Evolutionary conservation across 108 stramenopile genomes (phyloP).

Genomic region (Chaetoceros muelleri): DNA sequence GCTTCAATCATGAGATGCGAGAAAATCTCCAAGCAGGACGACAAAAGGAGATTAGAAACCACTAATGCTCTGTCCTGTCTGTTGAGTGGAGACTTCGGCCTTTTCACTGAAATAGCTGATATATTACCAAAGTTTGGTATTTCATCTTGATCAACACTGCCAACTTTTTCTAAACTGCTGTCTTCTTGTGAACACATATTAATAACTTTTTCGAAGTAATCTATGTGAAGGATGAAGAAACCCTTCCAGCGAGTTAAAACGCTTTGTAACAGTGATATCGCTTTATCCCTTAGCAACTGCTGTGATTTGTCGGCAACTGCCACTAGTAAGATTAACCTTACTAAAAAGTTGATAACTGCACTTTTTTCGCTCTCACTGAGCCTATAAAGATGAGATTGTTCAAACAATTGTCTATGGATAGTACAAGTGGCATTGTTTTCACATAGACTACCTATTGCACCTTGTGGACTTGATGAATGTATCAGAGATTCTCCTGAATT

Average conservation of each 20-base stretch:
- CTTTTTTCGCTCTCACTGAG: conserved; percentile 30
- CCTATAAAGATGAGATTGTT: too few species aligned
- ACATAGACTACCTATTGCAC: not conserved
- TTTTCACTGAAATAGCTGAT: too few species aligned
- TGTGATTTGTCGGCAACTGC: conserved; percentile 38
- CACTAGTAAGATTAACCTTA: conserved; percentile 61
- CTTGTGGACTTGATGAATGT: not conserved
- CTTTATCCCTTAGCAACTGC: conserved; percentile 10
- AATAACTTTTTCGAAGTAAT: conserved; percentile 53
- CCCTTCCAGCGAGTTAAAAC: conserved; percentile 20
- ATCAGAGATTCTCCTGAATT: not conserved
- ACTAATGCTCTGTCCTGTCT: conserved; percentile 9
- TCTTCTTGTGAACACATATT: conserved; percentile 27
- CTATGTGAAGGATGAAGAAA: conserved; percentile 23
- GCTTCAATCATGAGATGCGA: conserved; percentile 13
- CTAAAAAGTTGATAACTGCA: conserved; percentile 68
- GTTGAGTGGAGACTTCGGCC: not conserved
- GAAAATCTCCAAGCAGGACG: conserved; percentile 36
- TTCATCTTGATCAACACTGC: too few species aligned
- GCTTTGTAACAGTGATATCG: conserved; percentile 16
- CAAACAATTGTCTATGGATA: too few species aligned
- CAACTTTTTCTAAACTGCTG: too few species aligned
- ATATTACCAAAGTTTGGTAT: too few species aligned
- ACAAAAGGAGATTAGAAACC: conserved; percentile 11
- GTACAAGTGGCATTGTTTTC: conserved; percentile 1